Evolutionary conservation across 495 filamentous ascomycete species (phyloP), one percentile per base, ranked within the genome.

Genomic region (Annulohypoxylon maeteangense): DNA sequence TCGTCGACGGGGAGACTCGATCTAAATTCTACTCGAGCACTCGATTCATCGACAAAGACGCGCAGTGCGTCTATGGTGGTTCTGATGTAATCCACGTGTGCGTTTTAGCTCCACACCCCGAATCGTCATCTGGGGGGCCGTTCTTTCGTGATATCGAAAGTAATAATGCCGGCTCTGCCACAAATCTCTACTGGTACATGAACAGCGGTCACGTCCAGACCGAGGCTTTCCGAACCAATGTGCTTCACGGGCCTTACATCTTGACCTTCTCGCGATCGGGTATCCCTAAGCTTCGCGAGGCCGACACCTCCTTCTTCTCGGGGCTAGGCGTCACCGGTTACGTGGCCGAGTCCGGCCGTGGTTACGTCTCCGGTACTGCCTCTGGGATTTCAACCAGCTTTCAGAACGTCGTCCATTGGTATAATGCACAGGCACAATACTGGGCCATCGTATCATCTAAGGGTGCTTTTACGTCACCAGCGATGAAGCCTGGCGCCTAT

Each of bases 21-120:
- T 87, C 84, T 76, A 91, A 91, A 76, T 91, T 91, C 81, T 91
- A 89, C 79, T 90, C 87, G 14, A 88, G 86, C 69, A 80, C 88
- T 12, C 81, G 87, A 0, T 90, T 90, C 78, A 90, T 91, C 78
- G 89, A 91, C 72, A 88, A 91, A 67, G 79, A 87, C 11, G 82
- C 84, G 7, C 88, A 90, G 68, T 91, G 89, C 78, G 84, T 87
- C 1, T 83, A 80, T 29, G 81, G 83, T 23, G 78, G 78, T 57
- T 71, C 75, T 42, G 82, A 83, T 44, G 78, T 82, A 14, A 78
- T 80, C 22, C 81, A 83, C 42, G 81, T 78, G n/a, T 88, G 87
- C 74, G 84, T 87, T 59, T 76, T 87, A 45, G 81, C 83, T 3
- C 81, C 81, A 16, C 81, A 83, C 40, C 83, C 83, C 10, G 86